Conservation (phyloP, 495 filamentous ascomycete genomes). For the Aspergillus affinis region DNA sequence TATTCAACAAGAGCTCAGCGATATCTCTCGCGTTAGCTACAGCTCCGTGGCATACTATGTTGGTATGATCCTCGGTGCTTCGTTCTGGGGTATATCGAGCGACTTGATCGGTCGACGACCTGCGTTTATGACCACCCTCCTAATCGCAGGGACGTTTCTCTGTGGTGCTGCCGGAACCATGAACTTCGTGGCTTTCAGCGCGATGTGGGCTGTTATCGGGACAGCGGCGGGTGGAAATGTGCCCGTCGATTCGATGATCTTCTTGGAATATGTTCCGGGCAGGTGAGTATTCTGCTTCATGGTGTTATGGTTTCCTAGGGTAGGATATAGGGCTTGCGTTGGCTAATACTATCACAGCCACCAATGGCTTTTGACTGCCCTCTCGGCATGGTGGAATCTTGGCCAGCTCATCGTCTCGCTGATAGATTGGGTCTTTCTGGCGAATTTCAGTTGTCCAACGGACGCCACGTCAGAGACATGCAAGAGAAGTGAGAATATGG, state of each 20-base stretch:
- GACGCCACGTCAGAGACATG: constrained; percentile 29
- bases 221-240: constrained; percentile 37
- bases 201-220: constrained; percentile 35
- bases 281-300: constrained; percentile 15
- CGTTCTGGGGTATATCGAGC: constrained; percentile 35
- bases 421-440: constrained; percentile 35
- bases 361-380: constrained; percentile 31
- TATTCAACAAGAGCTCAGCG: constrained; percentile 29
- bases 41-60: constrained; percentile 38
- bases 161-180: constrained; percentile 29
- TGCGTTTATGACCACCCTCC: constrained; percentile 31
- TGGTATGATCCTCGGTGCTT: constrained; percentile 35
- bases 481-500: constrained; percentile 31
- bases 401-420: constrained; percentile 34
- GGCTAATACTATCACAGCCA: constrained; percentile 19
- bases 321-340: neutral
- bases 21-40: constrained; percentile 31
- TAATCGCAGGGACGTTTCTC: constrained; percentile 31
- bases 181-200: constrained; percentile 35
- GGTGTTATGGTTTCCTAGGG: too few species aligned
- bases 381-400: constrained; percentile 38
- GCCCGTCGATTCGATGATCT: constrained; percentile 35
- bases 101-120: constrained; percentile 34
- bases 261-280: constrained; percentile 32
- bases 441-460: constrained; percentile 33